Conservation (phyloP, 108 stramenopile species). For the Mayamaea pseudoterrestris region DNA sequence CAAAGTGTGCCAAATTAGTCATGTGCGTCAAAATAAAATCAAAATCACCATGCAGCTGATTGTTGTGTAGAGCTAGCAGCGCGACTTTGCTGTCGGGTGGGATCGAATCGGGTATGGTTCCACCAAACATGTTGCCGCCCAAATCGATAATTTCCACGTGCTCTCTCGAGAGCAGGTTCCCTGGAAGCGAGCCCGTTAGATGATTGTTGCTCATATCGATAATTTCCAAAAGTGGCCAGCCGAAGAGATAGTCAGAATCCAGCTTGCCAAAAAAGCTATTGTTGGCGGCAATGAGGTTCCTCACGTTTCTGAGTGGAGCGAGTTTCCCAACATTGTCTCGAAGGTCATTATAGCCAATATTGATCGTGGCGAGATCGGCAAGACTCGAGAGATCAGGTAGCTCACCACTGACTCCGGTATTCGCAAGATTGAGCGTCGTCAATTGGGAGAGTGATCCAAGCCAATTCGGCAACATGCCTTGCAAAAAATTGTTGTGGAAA, state of each 20-base stretch:
- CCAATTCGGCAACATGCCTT: slow-evolving; percentile 3
- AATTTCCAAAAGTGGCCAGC: not conserved
- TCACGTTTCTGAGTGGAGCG: no score
- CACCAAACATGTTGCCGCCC: slow-evolving; percentile 12
- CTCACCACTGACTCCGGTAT: slow-evolving; percentile 32
- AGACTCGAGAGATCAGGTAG: slow-evolving; percentile 30
- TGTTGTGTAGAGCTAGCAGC: not conserved
- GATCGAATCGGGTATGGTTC: slow-evolving; percentile 9
- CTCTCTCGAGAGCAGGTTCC: slow-evolving; percentile 4
- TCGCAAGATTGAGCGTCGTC: slow-evolving; percentile 10
- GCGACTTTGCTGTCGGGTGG: not conserved
- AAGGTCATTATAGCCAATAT: slow-evolving; percentile 22
- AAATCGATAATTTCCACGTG: slow-evolving; percentile 15
- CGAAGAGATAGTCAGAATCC: no score
- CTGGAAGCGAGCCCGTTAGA: slow-evolving; percentile 12
- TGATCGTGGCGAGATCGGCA: slow-evolving; percentile 10
- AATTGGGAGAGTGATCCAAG: slow-evolving; percentile 1
- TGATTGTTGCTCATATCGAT: slow-evolving; percentile 7
- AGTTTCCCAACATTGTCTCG: slow-evolving; percentile 14
- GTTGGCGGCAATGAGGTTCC: no score
- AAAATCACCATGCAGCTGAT: not conserved
- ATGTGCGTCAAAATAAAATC: not conserved
- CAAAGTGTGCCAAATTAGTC: slow-evolving; percentile 14
- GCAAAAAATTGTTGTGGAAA: slow-evolving; percentile 4
- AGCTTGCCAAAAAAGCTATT: no score